These are phyloP conservation scores for Protea cynaroides DNA, from an alignment of 164 flowering plant genomes.

Conservation along the genomic window DNA sequence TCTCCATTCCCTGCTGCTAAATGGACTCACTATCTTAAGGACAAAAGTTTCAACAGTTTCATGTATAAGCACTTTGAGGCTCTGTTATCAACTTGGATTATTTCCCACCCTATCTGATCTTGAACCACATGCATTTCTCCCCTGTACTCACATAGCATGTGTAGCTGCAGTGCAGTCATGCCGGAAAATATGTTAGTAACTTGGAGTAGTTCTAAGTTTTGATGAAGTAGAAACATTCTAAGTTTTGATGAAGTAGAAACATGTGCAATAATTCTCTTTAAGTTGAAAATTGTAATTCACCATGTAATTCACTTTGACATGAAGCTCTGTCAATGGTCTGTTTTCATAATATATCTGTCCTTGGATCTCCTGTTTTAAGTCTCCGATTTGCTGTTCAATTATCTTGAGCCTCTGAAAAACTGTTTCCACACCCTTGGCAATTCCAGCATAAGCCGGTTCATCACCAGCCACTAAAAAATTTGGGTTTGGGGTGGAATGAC, in stretches of 20 bases:
- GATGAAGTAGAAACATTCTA: conserved; percentile 85
- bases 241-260: conserved; percentile 76
- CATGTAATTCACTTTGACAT: conserved; percentile 65
- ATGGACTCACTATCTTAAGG: conserved; percentile 82
- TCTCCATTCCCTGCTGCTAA: conserved; percentile 84
- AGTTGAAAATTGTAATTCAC: conserved; percentile 61
- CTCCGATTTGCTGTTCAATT: conserved; percentile 80
- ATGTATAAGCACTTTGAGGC: conserved; percentile 58
- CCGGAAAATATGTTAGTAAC: conserved; percentile 71
- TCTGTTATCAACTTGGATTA: conserved; percentile 75
- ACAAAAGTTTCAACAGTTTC: conserved; percentile 83
- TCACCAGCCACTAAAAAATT: conserved; percentile 16
- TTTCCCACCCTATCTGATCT: conserved; percentile 83
- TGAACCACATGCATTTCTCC: conserved; percentile 89
- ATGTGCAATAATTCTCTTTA: conserved; percentile 77
- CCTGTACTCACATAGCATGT: conserved; percentile 79
- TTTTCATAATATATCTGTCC: conserved; percentile 85
- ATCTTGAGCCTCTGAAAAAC: conserved; percentile 78
- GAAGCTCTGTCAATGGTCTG: conserved; percentile 66
- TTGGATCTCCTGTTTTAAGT: conserved; percentile 91
- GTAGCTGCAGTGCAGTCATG: conserved; percentile 78
- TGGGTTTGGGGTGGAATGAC: conserved; percentile 35
- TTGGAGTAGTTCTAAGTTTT: conserved; percentile 77
- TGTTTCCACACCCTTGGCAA: conserved; percentile 89
- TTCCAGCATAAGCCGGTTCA: conserved; percentile 63